Evolutionary conservation across 2,329 filamentous ascomycete genomes (phyloP).

Genomic region (Diaporthe vaccinii): DNA sequence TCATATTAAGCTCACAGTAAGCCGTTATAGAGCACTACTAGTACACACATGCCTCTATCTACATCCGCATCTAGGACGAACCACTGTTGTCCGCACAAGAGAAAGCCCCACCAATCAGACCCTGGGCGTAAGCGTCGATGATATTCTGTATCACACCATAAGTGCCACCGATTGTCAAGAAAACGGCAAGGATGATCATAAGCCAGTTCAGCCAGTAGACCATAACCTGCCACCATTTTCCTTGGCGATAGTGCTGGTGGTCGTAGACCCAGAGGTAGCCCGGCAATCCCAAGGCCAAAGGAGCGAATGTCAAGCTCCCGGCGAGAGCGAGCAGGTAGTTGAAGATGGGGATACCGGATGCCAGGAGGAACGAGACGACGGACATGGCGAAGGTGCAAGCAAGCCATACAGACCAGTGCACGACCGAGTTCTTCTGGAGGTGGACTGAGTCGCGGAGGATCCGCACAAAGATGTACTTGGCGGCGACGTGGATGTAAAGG

Average conservation of each 20-base stretch:
- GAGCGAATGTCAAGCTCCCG: slow-evolving; percentile 40
- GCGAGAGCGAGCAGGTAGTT: slow-evolving; percentile 42
- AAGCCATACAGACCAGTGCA: slow-evolving; percentile 51
- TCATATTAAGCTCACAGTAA: not conserved
- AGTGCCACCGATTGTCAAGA: slow-evolving; percentile 40
- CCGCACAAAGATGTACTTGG: slow-evolving; percentile 53
- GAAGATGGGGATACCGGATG: slow-evolving; percentile 48
- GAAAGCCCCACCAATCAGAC: slow-evolving; percentile 38
- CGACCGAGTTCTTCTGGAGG: slow-evolving; percentile 48
- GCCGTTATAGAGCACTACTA: not conserved
- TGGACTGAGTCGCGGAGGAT: slow-evolving; percentile 49
- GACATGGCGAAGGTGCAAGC: slow-evolving; percentile 45
- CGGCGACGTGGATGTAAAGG: slow-evolving; percentile 50
- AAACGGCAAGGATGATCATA: slow-evolving; percentile 36
- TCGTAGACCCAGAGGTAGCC: slow-evolving; percentile 36
- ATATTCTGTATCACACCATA: slow-evolving; percentile 39
- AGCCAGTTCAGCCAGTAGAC: slow-evolving; percentile 36
- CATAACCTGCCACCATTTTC: slow-evolving; percentile 10
- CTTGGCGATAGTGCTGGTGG: slow-evolving; percentile 32
- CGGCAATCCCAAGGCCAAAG: slow-evolving; percentile 31
- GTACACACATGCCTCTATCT: not conserved
- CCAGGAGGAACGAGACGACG: slow-evolving; percentile 45
- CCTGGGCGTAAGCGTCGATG: slow-evolving; percentile 37
- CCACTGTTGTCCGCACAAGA: slow-evolving; percentile 38
- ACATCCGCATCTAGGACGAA: not conserved